These are phyloP conservation scores for Emericellopsis atlantica DNA, from an alignment of 2,329 filamentous ascomycete genomes.

Conservation along the genomic window DNA sequence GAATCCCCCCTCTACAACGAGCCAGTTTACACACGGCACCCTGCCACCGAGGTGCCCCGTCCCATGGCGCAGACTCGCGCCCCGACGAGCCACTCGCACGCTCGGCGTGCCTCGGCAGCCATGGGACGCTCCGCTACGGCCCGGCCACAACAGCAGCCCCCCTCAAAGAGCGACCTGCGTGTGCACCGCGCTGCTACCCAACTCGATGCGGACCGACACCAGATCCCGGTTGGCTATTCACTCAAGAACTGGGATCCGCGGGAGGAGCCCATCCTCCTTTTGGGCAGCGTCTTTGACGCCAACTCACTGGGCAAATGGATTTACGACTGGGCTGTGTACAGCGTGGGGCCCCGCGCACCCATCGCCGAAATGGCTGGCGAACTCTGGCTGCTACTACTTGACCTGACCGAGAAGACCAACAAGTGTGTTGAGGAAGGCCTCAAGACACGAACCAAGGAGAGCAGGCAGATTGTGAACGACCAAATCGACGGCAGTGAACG, in stretches of 20 bases:
- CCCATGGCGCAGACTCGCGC: slow-evolving; percentile 20
- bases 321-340: slow-evolving; percentile 97
- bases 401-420: slow-evolving; percentile 89
- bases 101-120: slow-evolving; percentile 32
- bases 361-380: slow-evolving; percentile 89
- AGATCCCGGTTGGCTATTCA: slow-evolving; percentile 81
- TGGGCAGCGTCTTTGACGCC: slow-evolving; percentile 93
- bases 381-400: slow-evolving; percentile 88
- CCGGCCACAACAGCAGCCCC: slow-evolving; percentile 31
- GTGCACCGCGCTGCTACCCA: slow-evolving; percentile 34
- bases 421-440: slow-evolving; percentile 67
- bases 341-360: slow-evolving; percentile 67
- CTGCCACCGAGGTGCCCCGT: slow-evolving; percentile 28
- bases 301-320: slow-evolving; percentile 99
- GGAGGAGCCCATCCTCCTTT: slow-evolving; percentile 84
- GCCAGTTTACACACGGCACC: slow-evolving; percentile 20
- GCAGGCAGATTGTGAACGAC: slow-evolving; percentile 74
- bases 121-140: background rate
- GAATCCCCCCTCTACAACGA: slow-evolving; percentile 20
- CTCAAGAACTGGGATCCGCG: slow-evolving; percentile 97
- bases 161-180: slow-evolving; percentile 37
- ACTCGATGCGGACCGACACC: slow-evolving; percentile 47
- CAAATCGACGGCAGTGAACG: slow-evolving; percentile 38
- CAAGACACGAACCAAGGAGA: slow-evolving; percentile 60
- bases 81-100: slow-evolving; percentile 27